phyloP scores from a whole-genome alignment of 805 yeast genomes.

The Monosporozyma aquatica region DNA sequence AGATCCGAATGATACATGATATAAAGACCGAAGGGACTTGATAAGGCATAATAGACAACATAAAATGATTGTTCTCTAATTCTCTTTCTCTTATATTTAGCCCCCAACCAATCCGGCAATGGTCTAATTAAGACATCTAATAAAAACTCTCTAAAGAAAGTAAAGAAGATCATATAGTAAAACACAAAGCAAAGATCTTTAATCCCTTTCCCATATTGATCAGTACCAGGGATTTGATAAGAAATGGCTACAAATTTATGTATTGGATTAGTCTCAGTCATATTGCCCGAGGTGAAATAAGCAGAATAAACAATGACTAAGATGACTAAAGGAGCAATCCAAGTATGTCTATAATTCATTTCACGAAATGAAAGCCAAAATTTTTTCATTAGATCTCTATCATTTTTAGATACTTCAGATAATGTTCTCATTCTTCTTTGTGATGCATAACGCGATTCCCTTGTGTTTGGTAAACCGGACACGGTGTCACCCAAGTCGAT shows the following conservation, averaged over 20 bases:
- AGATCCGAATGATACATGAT: slow-evolving; percentile 77
- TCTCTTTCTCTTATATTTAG: slow-evolving; percentile 54
- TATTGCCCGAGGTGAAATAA: slow-evolving; percentile 50
- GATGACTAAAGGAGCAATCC: slow-evolving; percentile 59
- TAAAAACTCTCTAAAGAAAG: slow-evolving; percentile 80
- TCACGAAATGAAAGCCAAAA: slow-evolving; percentile 43
- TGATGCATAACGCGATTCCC: slow-evolving; percentile 19
- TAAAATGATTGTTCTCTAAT: slow-evolving; percentile 92
- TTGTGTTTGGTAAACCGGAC: background rate
- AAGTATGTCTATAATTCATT: slow-evolving; percentile 43
- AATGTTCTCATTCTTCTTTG: slow-evolving; percentile 8
- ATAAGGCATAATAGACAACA: slow-evolving; percentile 64
- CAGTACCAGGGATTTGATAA: slow-evolving; percentile 51
- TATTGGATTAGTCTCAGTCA: slow-evolving; percentile 50
- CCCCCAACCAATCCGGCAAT: slow-evolving; percentile 44
- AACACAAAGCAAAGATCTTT: slow-evolving; percentile 77
- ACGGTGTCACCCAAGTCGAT: slow-evolving; percentile 66
- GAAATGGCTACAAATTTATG: slow-evolving; percentile 57
- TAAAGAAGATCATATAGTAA: slow-evolving; percentile 77
- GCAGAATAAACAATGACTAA: slow-evolving; percentile 34
- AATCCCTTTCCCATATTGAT: slow-evolving; percentile 75
- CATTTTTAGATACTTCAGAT: slow-evolving; percentile 30
- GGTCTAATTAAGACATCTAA: slow-evolving; percentile 81
- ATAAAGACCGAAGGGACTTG: slow-evolving; percentile 85
- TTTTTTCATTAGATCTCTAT: slow-evolving; percentile 47